These are phyloP conservation scores for Colletotrichum horii DNA, from an alignment of 2,329 filamentous ascomycete genomes.

Conservation along the genomic window DNA sequence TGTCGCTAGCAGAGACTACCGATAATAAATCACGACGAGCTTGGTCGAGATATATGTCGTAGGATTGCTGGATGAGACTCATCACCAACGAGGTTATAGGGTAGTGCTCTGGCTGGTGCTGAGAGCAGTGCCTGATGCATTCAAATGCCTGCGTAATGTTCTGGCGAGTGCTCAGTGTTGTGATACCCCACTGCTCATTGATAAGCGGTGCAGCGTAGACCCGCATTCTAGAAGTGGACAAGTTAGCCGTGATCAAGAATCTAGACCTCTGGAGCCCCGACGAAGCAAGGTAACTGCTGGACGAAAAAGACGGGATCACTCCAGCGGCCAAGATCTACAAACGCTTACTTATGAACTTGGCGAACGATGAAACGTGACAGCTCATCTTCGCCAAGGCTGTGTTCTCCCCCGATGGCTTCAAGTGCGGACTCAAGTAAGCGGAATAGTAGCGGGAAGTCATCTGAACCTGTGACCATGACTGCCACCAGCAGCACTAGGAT, in stretches of 20 bases:
- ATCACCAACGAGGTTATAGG: constrained; percentile 1
- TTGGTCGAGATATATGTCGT: background rate
- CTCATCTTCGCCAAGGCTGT: constrained; percentile 21
- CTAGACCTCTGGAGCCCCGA: background rate
- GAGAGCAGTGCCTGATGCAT: background rate
- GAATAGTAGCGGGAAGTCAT: constrained; percentile 29
- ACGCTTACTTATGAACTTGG: background rate
- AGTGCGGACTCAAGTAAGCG: constrained; percentile 30
- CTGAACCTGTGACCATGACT: constrained; percentile 28
- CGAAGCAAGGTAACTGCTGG: background rate
- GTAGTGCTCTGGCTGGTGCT: background rate
- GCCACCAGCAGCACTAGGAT: constrained; percentile 27
- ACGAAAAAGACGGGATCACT: background rate
- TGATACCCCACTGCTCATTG: background rate
- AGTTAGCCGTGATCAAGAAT: background rate
- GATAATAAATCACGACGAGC: background rate
- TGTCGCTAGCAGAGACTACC: background rate
- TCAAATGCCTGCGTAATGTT: background rate
- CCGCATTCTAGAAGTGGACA: background rate
- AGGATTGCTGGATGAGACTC: constrained; percentile 18
- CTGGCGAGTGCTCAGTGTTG: background rate
- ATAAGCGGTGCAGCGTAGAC: constrained; percentile 1
- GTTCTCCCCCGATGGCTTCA: constrained; percentile 27
- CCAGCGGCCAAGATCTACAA: background rate
- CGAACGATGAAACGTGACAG: background rate